Evolutionary conservation across 306 rosid genomes (phyloP), one percentile per base, ranked within the genome.

Genomic region (Begonia loranthoides): DNA sequence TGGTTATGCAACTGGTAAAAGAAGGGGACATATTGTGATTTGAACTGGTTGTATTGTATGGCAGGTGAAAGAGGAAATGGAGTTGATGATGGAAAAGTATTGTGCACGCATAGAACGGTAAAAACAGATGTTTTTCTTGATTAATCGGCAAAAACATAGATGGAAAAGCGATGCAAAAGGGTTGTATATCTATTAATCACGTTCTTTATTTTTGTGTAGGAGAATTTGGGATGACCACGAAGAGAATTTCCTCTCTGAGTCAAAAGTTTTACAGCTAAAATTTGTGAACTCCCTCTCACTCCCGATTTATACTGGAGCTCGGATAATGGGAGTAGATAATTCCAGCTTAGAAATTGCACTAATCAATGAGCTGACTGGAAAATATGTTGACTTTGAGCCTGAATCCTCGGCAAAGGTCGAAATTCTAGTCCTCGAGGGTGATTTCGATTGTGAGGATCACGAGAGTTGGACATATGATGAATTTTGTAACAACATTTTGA

Each of bases 21-120:
- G 36, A 28, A 28, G 36, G 36, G 36, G 5, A 4, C 36, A n/a
- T 28, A 28, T 1, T 28, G 36, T 28, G 36, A 4, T 28, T 28
- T 28, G 49, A 57, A 12, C 55, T 54, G 51, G 60, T 48, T 65
- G 52, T 58, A 51, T 14, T 63, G 21, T 50, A 50, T 73, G 71
- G 16, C 88, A 92, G 99, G 99, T 92, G 51, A 82, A 57, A 70
- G 99, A 92, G 84, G 99, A 92, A 70, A 82, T 92, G 58, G 99
- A 92, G 63, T 45, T 39, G 70, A 94, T 95, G 54, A 65, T 92
- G 43, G 75, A 64, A 70, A 92, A 75, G 69, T 87, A 92, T 72
- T 61, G 74, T 53, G 67, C 53, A 67, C 67, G 57, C 70, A 61
- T 86, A 62, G 81, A 75, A 80, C 90, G 80, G 99, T 92, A 92